Base-by-base conservation (phyloP, 2,329 filamentous ascomycete species). In the Fonsecaea pedrosoi region DNA sequence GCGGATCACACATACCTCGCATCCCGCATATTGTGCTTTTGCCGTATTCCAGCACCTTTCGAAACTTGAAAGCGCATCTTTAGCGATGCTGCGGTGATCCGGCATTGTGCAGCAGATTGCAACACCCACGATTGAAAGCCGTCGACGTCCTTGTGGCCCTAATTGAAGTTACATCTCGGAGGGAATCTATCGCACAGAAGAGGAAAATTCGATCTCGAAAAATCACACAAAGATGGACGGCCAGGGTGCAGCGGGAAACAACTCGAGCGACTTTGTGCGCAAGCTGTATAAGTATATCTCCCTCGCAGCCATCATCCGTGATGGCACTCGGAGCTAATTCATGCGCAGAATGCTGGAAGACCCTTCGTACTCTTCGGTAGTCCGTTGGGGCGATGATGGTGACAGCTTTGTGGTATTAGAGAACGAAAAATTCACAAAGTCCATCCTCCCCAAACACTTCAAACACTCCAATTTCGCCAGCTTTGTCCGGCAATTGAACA, bases 391-490 rank as follows among this genome's bases (percentile, higher is more conserved):
- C 67, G 92, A 96, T 73, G 90, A 94, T 71, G 94, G 93, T 62
- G 92, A 97, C 76, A 97, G 93, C 73, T 99, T 99, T 77, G 94
- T 99, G 66, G 96, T 99, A 59, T 84, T 98, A 62, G 95, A 99
- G 87, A 95, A 97, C 85, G 94, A 98, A 78, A 97, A 96, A 79
- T 99, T 99, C 76, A 98, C 95, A 25, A 97, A 97, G 78, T 91
- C 92, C 45, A 96, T 99, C 74, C 87, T 99, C 15, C 95, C 95
- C 2, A 97, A 98, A 77, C 93, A 98, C 75, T 99, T 99, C 84
- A 99, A 99, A 80, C 95, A 98, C 81, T 96, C 92, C 86, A 97
- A 97, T 78, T 97, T 97, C 82, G 94, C 94, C 37, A 97, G 93
- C 80, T 97, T 97, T 77, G 94, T 97, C 66, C 90, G 94, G 57